These are phyloP conservation scores for Drechmeria coniospora DNA, from an alignment of 2,329 filamentous ascomycete genomes.

Conservation along the genomic window DNA sequence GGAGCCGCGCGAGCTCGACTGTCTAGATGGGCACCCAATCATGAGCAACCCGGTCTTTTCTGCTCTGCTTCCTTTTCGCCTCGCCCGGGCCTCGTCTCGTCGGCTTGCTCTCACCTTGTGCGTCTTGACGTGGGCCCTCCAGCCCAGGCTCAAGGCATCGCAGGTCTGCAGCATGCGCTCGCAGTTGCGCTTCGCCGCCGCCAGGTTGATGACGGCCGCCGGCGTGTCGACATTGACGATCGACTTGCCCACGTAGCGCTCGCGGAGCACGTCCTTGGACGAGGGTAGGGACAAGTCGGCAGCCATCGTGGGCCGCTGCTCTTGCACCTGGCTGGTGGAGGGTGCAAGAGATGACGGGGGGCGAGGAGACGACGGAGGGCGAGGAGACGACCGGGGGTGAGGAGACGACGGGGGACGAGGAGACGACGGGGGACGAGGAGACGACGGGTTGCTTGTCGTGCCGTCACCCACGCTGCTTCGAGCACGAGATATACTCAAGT, in stretches of 20 bases:
- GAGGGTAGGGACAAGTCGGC: constrained; percentile 10
- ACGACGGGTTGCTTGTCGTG: no score
- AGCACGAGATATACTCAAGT: no score
- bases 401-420: no score
- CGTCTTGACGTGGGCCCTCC: constrained; percentile 68
- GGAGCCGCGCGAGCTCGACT: constrained; percentile 46
- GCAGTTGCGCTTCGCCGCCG: constrained; percentile 53
- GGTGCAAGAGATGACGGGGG: not conserved
- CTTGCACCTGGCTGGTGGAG: not conserved
- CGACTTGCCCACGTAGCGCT: constrained; percentile 34
- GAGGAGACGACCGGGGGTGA: no score
- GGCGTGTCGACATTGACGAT: constrained; percentile 49
- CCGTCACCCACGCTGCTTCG: no score
- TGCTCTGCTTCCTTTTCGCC: not conserved
- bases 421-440: no score
- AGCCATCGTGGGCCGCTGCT: constrained; percentile 5
- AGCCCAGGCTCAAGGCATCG: constrained; percentile 42
- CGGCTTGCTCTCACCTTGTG: no score
- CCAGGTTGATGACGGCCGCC: constrained; percentile 51
- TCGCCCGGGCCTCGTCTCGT: no score
- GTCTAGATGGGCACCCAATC: constrained; percentile 42
- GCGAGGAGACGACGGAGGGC: not conserved
- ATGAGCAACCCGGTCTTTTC: no score
- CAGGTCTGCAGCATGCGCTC: constrained; percentile 53
- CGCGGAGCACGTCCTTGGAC: constrained; percentile 9